phyloP scores from a whole-genome alignment of 2,329 filamentous ascomycete species.

The Colletotrichum spinosum region DNA sequence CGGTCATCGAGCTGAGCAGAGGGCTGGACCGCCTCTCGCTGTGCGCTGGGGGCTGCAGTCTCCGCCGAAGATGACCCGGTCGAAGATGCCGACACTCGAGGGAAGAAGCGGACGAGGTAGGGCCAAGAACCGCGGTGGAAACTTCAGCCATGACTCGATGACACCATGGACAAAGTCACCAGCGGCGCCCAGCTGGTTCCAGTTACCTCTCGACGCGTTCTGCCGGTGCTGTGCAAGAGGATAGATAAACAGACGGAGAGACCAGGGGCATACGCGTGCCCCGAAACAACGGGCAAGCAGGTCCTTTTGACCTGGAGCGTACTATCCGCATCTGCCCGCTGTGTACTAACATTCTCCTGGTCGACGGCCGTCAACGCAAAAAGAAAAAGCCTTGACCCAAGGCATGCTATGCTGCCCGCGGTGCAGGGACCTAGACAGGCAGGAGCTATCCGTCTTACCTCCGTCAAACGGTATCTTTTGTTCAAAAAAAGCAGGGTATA shows the following conservation, averaged over 20 bases:
- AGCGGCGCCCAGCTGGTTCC: not conserved
- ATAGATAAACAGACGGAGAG: conserved; percentile 35
- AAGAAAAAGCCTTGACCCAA: conserved; percentile 21
- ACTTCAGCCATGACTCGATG: not conserved
- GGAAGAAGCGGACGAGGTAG: not conserved
- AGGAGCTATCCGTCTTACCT: no score
- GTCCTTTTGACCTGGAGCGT: conserved; percentile 12
- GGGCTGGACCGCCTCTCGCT: no score
- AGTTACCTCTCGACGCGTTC: conserved; percentile 5
- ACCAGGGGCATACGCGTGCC: conserved; percentile 27
- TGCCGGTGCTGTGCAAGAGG: conserved; percentile 15
- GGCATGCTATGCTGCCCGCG: not conserved
- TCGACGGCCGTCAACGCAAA: conserved; percentile 7
- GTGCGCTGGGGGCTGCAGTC: no score
- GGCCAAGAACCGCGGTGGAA: not conserved
- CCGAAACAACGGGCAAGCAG: conserved; percentile 8
- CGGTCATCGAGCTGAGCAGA: no score
- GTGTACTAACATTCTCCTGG: conserved; percentile 28
- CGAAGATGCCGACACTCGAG: not conserved
- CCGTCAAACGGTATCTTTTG: no score
- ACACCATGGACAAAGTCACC: not conserved
- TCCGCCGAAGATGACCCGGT: no score
- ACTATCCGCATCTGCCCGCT: conserved; percentile 15
- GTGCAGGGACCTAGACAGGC: not conserved
- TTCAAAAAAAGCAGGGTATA: no score